Base-by-base conservation (phyloP, 2,329 filamentous ascomycete genomes). In the Aureobasidium subglaciale region DNA sequence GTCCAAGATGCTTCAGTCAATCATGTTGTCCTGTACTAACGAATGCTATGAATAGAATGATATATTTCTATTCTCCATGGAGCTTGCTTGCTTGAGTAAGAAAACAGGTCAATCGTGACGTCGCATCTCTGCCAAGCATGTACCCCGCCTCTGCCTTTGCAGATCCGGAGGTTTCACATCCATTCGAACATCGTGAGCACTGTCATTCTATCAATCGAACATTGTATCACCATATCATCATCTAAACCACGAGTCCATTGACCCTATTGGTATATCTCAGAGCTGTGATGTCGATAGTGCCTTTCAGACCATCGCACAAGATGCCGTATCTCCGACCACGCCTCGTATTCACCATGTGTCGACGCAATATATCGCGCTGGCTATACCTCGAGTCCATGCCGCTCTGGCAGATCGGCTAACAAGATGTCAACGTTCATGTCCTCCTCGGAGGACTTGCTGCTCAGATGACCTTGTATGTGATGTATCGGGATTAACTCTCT, bases 391-490 rank as follows among this genome's bases (percentile, higher is more conserved):
- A 35, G 2, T 16, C 18, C 25, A 20, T 25, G 11, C 27, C 22
- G 30, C 38, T 27, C n/a, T 13, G 25, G 9, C 8, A 54, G 38
- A 54, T 54, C 50, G 37, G 34, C 50, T 30, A 27, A 18, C 25
- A 15, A 9, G 15, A 27, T 43, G 10, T 29, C n/a, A 54, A 54
- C 50, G 38, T 34, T 30, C 13, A 27, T 1, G 7, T 18, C 7
- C 40, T 54, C 50, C 38, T 54, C 29, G 27, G 48, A 43, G 20
- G n/a, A 52, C 41, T 20, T 16, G 2, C 22, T 42, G 49, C 37
- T 42, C 50, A 54, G 50, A 54, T 54, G 50, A 54, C 50, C 50
- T 54, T 22, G 50, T 54, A 45, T 30, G n/a, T n/a, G 24, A 29
- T 43, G 24, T 18, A 35, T 54, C 50, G 38, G 37, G 22, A 54